phyloP scores from a whole-genome alignment of 805 yeast species.

The Candida incommunis region DNA sequence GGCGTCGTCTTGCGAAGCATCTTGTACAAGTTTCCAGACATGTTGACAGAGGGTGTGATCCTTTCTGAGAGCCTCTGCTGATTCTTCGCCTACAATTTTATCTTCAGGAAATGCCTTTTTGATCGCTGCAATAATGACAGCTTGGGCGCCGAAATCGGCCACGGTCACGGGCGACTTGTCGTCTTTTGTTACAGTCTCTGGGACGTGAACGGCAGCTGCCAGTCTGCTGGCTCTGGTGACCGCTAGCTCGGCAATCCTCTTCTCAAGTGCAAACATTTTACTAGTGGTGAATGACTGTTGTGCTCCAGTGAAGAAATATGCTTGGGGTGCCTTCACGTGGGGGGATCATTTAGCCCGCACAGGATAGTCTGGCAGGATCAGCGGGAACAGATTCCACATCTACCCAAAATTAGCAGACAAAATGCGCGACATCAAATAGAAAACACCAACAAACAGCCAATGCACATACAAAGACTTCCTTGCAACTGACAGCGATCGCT shows the following conservation, averaged over 20 bases:
- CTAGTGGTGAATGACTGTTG: too few species aligned
- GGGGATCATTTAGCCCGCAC: too few species aligned
- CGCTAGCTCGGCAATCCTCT: slow-evolving; percentile 72
- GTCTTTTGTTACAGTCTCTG: slow-evolving; percentile 42
- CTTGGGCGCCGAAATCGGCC: slow-evolving; percentile 95
- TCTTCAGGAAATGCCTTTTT: slow-evolving; percentile 69
- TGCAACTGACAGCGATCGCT: too few species aligned
- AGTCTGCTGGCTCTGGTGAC: slow-evolving; percentile 75
- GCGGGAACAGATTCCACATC: too few species aligned
- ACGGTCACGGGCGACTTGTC: slow-evolving; percentile 90
- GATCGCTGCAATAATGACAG: slow-evolving; percentile 76
- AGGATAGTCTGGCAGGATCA: too few species aligned
- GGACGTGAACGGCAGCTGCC: slow-evolving; percentile 39
- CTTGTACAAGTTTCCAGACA: slow-evolving; percentile 46
- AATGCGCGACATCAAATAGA: too few species aligned
- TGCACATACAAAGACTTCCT: too few species aligned
- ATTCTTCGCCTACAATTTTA: slow-evolving; percentile 89
- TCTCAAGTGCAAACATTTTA: slow-evolving; percentile 51
- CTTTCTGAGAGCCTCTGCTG: slow-evolving; percentile 50
- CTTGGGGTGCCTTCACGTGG: too few species aligned
- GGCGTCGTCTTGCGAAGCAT: slow-evolving; percentile 28
- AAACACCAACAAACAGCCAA: too few species aligned
- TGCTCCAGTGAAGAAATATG: too few species aligned
- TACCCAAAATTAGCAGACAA: too few species aligned
- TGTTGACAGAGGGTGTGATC: slow-evolving; percentile 32